A percentile compares a stretch with the other conserved stretches of the same genome.
phyloP scores from a whole-genome alignment of 306 rosid genomes.

The Corylus avellana region DNA sequence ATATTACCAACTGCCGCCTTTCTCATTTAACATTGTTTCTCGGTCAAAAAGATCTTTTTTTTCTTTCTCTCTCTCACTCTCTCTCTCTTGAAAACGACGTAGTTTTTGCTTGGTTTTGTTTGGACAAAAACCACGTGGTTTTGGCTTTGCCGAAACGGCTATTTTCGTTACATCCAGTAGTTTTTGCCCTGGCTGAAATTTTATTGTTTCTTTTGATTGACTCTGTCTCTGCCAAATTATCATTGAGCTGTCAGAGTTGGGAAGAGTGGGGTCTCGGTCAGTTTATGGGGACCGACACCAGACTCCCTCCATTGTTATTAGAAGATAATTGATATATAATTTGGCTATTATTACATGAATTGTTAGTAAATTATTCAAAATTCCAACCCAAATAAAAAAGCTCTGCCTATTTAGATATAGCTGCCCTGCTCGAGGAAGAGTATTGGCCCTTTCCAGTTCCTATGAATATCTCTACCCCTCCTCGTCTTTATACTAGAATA shows the following conservation, averaged over 20 bases:
- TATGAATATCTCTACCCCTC: too few species aligned
- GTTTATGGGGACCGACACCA: too few species aligned
- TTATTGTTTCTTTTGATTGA: not conserved
- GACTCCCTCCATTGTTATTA: too few species aligned
- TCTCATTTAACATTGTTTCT: not conserved
- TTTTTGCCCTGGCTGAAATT: not conserved
- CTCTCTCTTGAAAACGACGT: conserved; percentile 25
- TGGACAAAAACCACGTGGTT: conserved; percentile 23
- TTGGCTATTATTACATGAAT: too few species aligned
- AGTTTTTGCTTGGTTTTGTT: conserved; percentile 2
- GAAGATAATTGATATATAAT: too few species aligned
- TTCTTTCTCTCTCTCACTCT: not conserved
- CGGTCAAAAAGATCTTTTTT: not conserved
- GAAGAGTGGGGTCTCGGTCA: conserved; percentile 3
- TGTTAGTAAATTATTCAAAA: too few species aligned
- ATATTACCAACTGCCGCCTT: conserved; percentile 29
- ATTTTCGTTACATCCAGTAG: not conserved
- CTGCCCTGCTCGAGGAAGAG: too few species aligned
- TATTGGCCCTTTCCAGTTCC: too few species aligned
- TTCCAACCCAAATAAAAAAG: too few species aligned
- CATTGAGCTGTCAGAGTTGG: conserved; percentile 38
- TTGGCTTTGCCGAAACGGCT: not conserved
- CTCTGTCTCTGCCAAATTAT: conserved; percentile 9
- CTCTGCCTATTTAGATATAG: too few species aligned
- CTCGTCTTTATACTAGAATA: too few species aligned